Percentiles rank a stretch among this genome's conserved stretches.
phyloP scores from a whole-genome alignment of 345 rosid species.

The Bretschneidera sinensis region DNA sequence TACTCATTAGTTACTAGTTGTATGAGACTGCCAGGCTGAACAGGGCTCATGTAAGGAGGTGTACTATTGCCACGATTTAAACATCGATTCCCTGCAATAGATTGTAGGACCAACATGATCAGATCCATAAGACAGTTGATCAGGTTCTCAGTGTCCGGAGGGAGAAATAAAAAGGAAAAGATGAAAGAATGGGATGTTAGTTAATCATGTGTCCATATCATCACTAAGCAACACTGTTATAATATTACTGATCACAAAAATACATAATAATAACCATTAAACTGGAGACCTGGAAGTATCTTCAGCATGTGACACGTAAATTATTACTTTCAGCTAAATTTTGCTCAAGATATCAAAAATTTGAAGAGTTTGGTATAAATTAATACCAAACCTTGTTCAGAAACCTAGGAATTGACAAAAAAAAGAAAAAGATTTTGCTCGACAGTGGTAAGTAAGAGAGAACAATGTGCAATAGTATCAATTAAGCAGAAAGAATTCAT shows the following conservation, averaged over 20 bases:
- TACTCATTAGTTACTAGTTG: conserved; percentile 6
- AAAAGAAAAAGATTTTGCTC: neutral
- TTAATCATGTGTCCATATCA: neutral
- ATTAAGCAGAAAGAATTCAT: too few species aligned
- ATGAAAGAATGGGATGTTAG: neutral
- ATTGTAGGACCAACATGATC: neutral
- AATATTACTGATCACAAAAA: neutral
- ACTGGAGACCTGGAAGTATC: too few species aligned
- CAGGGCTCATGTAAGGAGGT: conserved; percentile 53
- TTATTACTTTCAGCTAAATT: neutral
- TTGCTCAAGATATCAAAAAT: neutral
- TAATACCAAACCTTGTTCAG: neutral
- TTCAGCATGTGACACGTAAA: too few species aligned
- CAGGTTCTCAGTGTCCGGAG: neutral
- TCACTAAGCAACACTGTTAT: neutral
- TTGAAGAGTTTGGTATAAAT: neutral
- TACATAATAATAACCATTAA: too few species aligned
- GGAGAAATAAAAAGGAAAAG: neutral
- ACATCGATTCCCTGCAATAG: conserved; percentile 59
- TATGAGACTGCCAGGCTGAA: conserved; percentile 44
- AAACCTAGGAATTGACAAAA: neutral
- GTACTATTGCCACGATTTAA: conserved; percentile 13
- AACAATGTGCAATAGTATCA: neutral
- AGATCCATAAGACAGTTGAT: too few species aligned
- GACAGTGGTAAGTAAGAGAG: neutral